Evolutionary conservation across 495 filamentous ascomycete genomes (phyloP), one percentile per base, ranked within the genome.

Genomic region (Lasiosphaeria hispida): DNA sequence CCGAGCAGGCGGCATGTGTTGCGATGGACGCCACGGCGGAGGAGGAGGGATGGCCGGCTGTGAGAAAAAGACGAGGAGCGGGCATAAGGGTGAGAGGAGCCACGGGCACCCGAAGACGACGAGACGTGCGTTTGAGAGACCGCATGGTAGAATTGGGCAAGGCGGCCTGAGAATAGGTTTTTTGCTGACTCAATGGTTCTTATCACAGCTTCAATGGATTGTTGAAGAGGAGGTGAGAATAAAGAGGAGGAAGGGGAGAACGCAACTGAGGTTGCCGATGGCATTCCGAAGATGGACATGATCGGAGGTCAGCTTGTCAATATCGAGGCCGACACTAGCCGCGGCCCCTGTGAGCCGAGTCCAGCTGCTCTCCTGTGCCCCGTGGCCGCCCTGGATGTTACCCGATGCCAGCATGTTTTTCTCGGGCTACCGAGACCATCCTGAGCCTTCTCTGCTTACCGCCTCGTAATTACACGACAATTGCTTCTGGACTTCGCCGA

Each of bases 121-220:
- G 64, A 7, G 64, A 63, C 33, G 60, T 59, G 30, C 69, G 68
- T 56, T 70, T 68, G 57, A 74, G 44, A 41, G 70, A 68, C 34
- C 72, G 72, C 72, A 74, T 74, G 10, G 48, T 65, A 62, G 34
- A 33, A 15, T 58, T 62, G 37, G 35, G n/a, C n/a, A 7, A 14
- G 23, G 19, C 11, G 34, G 34, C 11, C 30, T 33, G 48, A 11
- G 34, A 33, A 23, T 5, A n/a, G 48, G 35, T 10, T 23, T 6
- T 10, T 9, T 18, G 48, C 4, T 2, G 48, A 33, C 35, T 4
- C 11, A 10, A n/a, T 14, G 23, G 6, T 4, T n/a, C 23, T 50
- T 37, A 2, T 10, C 13, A n/a, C 10, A 18, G 35, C 1, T 51
- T 43, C 55, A 55, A 59, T 55, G 51, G 39, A 56, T 43, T 45